phyloP scores from a whole-genome alignment of 179 eudicot species.

The Gypsophila paniculata region DNA sequence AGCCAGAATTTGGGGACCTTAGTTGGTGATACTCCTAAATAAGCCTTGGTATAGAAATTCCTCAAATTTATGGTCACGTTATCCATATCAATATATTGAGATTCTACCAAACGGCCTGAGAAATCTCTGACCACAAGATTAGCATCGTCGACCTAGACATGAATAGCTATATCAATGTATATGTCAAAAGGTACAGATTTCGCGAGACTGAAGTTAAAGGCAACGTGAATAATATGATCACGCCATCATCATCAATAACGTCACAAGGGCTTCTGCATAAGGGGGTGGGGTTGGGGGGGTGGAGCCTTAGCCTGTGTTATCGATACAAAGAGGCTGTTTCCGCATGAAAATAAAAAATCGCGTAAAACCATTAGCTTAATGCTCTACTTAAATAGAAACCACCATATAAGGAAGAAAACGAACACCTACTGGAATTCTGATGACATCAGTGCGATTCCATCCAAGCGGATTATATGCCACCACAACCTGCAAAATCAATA shows the following conservation, averaged over 20 bases:
- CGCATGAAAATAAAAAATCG: too few relatives aligned
- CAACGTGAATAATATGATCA: neutral
- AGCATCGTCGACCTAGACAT: constrained; percentile 53
- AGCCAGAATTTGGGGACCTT: constrained; percentile 71
- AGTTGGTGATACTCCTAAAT: constrained; percentile 48
- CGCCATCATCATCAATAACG: neutral
- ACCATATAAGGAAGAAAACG: neutral
- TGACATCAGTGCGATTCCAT: constrained; percentile 67
- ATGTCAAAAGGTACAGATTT: constrained; percentile 1
- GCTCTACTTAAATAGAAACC: neutral
- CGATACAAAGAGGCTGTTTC: too few relatives aligned
- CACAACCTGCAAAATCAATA: constrained; percentile 50
- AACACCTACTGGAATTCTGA: constrained; percentile 68
- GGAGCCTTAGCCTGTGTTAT: too few relatives aligned
- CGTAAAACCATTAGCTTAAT: neutral
- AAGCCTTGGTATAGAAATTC: constrained; percentile 57
- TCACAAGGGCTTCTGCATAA: too few relatives aligned
- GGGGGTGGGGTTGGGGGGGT: too few relatives aligned
- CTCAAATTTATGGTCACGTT: constrained; percentile 54
- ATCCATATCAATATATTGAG: constrained; percentile 60
- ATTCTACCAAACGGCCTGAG: constrained; percentile 43
- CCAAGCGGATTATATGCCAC: constrained; percentile 86
- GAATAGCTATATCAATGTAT: neutral
- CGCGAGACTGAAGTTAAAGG: constrained; percentile 1
- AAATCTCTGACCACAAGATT: constrained; percentile 60